Conservation (phyloP, 2,329 filamentous ascomycete species). For the Colletotrichum endophyticum region DNA sequence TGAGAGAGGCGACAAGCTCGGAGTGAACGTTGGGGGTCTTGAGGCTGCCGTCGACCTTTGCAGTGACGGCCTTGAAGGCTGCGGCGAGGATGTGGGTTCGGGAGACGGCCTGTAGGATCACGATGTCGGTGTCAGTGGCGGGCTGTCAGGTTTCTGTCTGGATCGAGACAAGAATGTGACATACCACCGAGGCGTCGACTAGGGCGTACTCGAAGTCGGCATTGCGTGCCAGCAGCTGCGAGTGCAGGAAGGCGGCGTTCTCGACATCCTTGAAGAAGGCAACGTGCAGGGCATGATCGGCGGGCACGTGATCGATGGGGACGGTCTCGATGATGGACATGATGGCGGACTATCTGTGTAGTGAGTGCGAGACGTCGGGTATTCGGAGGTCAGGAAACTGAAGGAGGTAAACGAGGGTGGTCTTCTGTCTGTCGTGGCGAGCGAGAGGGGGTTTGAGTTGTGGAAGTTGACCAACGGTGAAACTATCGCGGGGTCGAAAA, state of each 20-base stretch:
- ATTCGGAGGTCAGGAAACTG: background rate
- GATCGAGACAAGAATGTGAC: constrained; percentile 23
- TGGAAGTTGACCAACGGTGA: background rate
- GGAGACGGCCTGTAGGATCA: constrained; percentile 65
- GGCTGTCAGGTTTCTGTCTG: background rate
- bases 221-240: constrained; percentile 86
- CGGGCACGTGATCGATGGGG: constrained; percentile 76
- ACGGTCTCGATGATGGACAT: constrained; percentile 63
- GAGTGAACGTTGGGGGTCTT: constrained; percentile 88
- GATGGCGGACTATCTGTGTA: background rate
- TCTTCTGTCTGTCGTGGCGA: background rate
- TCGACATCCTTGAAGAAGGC: constrained; percentile 77
- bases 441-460: background rate
- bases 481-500: background rate
- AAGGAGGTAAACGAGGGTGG: background rate
- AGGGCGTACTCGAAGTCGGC: constrained; percentile 90
- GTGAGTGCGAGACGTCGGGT: background rate
- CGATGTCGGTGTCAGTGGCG: background rate
- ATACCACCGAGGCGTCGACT: constrained; percentile 81
- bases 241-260: constrained; percentile 79
- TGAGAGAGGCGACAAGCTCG: constrained; percentile 83
- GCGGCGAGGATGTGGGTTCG: constrained; percentile 76
- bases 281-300: constrained; percentile 70
- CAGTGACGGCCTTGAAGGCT: constrained; percentile 77
- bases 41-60: constrained; percentile 63